Conservation (phyloP, 306 rosid genomes). For the Coriaria nepalensis region DNA sequence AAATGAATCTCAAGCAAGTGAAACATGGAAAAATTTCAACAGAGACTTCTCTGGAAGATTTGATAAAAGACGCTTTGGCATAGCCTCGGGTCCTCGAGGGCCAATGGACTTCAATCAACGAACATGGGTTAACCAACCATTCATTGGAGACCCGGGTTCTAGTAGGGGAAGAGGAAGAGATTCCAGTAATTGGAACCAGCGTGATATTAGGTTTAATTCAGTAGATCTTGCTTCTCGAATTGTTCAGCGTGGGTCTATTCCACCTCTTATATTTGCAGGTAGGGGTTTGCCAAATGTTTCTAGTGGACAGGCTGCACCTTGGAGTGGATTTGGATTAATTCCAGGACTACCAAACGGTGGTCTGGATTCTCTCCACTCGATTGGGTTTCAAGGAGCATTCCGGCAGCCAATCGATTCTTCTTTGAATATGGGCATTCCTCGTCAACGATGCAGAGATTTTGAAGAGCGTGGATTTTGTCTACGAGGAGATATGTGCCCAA, state of each 20-base stretch:
- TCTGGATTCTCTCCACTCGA: constrained; percentile 71
- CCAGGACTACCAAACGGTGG: constrained; percentile 75
- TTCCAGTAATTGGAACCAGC: constrained; percentile 68
- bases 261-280: constrained; percentile 57
- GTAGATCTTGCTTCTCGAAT: constrained; percentile 74
- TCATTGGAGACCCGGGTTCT: constrained; percentile 42
- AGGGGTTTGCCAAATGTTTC: constrained; percentile 76
- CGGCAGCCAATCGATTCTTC: constrained; percentile 77
- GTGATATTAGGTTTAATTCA: constrained; percentile 67
- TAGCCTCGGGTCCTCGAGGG: constrained; percentile 35
- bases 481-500: constrained; percentile 99
- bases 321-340: constrained; percentile 79
- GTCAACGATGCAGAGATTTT: constrained; percentile 92
- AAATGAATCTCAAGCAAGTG: constrained; percentile 59
- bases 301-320: constrained; percentile 61
- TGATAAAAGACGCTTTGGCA: constrained; percentile 66
- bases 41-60: constrained; percentile 47
- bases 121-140: constrained; percentile 43
- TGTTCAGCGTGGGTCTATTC: constrained; percentile 70
- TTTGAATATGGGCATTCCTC: constrained; percentile 63
- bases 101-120: constrained; percentile 64
- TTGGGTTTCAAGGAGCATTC: constrained; percentile 76
- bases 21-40: constrained; percentile 39
- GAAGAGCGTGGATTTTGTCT: constrained; percentile 99
- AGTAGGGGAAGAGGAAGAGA: constrained; percentile 96